Conservation (phyloP, 139 green algal species). For the Chlamydomonas sphaeroides region DNA sequence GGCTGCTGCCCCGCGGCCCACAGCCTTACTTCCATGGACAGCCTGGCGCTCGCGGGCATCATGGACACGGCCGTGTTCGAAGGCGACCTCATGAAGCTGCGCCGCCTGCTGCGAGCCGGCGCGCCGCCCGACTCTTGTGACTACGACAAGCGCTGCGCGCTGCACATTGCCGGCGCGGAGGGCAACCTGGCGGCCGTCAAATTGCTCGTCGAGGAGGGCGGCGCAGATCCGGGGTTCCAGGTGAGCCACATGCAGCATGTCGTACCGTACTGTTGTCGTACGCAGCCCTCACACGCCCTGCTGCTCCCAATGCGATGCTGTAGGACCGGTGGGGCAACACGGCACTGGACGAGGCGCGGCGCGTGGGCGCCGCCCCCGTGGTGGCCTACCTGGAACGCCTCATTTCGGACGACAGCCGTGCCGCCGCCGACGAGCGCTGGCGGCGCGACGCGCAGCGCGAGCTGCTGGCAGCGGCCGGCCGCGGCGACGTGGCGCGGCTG, state of each 20-base stretch:
- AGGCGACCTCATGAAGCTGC: slow-evolving; percentile 49
- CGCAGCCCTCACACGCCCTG: neutral
- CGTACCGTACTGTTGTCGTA: no score
- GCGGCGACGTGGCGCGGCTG: slow-evolving; percentile 39
- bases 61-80: slow-evolving; percentile 39
- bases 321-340: slow-evolving; percentile 62
- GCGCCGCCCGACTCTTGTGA: slow-evolving; percentile 56
- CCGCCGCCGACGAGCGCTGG: neutral
- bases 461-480: slow-evolving; percentile 21
- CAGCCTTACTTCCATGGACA: no score
- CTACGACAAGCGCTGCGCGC: slow-evolving; percentile 71
- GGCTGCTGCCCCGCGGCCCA: no score
- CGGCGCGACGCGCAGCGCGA: neutral
- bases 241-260: no score
- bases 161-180: slow-evolving; percentile 73
- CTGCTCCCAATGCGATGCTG: neutral
- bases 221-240: slow-evolving; percentile 25
- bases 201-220: slow-evolving; percentile 52
- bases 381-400: slow-evolving; percentile 39
- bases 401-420: neutral
- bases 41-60: neutral
- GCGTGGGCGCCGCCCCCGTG: slow-evolving; percentile 57
- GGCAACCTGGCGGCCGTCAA: slow-evolving; percentile 58
- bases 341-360: slow-evolving; percentile 56
- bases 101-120: slow-evolving; percentile 59